Conservation (phyloP, 257 asterid genomes). For the Euphrasia confusa region DNA sequence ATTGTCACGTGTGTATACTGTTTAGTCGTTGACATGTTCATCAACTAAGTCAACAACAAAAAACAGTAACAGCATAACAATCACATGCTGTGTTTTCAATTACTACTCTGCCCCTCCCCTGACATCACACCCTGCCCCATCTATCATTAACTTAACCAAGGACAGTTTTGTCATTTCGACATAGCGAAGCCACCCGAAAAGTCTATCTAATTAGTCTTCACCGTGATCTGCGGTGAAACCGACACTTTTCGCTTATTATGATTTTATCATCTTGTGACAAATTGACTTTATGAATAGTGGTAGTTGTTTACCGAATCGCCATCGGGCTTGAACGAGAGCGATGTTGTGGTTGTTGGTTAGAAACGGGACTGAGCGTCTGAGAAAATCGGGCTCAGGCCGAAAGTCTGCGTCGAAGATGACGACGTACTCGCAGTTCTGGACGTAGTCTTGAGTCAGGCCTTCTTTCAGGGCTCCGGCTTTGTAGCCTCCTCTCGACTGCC, state of each 20-base stretch:
- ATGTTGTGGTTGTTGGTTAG: constrained; percentile 39
- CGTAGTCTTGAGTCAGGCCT: constrained; percentile 45
- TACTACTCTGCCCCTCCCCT: background rate
- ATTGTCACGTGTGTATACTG: no score
- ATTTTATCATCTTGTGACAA: background rate
- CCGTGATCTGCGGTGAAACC: background rate
- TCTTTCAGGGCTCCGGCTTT: constrained; percentile 62
- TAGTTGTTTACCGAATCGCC: constrained; percentile 46
- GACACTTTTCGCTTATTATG: background rate
- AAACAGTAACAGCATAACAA: background rate
- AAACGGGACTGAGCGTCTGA: constrained; percentile 44
- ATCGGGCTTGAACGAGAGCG: constrained; percentile 57
- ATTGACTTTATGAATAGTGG: background rate
- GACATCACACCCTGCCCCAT: background rate
- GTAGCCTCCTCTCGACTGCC: constrained; percentile 53
- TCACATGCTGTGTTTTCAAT: background rate
- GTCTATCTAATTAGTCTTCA: background rate
- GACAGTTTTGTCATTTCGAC: background rate
- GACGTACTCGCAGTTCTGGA: constrained; percentile 50
- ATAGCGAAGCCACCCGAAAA: background rate
- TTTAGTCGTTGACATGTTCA: background rate
- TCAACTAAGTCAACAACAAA: background rate
- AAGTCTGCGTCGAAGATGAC: constrained; percentile 58
- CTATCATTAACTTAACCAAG: background rate
- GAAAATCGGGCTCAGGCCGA: constrained; percentile 54